Conservation (phyloP, 2,329 filamentous ascomycete genomes). For the Stylonectria norvegica region DNA sequence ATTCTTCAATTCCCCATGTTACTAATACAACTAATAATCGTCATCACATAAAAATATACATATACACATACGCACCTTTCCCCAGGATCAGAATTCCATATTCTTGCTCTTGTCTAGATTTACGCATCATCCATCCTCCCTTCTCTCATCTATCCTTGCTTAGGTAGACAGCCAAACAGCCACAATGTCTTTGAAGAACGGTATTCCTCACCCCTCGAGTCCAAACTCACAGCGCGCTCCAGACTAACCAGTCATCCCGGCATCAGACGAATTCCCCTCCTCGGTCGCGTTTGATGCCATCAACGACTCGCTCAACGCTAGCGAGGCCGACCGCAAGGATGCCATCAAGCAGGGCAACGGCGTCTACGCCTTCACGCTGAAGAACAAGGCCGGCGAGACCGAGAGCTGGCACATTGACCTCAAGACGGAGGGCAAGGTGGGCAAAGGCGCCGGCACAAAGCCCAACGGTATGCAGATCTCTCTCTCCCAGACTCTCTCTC, state of each 20-base stretch:
- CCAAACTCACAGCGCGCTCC: too few species aligned
- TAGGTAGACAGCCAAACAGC: conserved; percentile 6
- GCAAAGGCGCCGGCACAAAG: conserved; percentile 74
- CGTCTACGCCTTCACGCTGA: conserved; percentile 87
- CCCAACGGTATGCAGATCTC: conserved; percentile 72
- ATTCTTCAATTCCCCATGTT: conserved; percentile 3
- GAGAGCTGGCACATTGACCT: conserved; percentile 94
- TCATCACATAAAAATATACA: too few species aligned
- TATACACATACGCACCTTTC: neutral
- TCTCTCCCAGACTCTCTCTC: too few species aligned
- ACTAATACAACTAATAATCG: too few species aligned
- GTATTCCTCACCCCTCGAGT: conserved; percentile 38
- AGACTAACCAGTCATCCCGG: neutral
- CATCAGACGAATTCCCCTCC: conserved; percentile 75
- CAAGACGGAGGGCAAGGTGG: conserved; percentile 82
- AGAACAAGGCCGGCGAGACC: conserved; percentile 77
- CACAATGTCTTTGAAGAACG: conserved; percentile 71
- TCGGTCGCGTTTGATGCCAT: conserved; percentile 91
- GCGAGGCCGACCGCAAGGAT: conserved; percentile 73
- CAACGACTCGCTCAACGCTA: conserved; percentile 63
- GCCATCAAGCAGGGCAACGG: conserved; percentile 86
- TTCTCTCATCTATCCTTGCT: conserved; percentile 3
- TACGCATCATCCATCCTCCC: conserved; percentile 11
- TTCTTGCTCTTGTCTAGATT: conserved; percentile 22
- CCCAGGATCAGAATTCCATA: conserved; percentile 3